A percentile compares a stretch with the other conserved stretches of the same genome.
phyloP scores from a whole-genome alignment of 768 basidiomycete species.

The Dioszegia crocea region DNA sequence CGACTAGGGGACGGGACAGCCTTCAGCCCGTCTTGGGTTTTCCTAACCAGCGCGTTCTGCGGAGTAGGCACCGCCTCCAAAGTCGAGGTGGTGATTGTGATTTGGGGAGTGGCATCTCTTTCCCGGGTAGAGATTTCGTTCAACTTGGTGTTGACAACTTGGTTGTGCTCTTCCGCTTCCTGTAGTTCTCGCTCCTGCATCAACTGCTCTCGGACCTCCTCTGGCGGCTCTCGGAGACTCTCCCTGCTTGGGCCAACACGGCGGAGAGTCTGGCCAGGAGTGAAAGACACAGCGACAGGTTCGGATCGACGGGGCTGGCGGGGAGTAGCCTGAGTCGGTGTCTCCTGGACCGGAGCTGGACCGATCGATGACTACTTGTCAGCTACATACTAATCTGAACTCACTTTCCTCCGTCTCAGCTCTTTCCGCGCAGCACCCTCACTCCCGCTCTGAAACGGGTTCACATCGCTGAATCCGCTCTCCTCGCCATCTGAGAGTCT shows the following conservation, averaged over 20 bases:
- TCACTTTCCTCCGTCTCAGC: constrained; percentile 36
- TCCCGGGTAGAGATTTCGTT: constrained; percentile 21
- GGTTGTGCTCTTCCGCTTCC: constrained; percentile 31
- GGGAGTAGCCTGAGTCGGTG: constrained; percentile 16
- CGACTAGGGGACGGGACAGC: constrained; percentile 7
- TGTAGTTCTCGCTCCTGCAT: constrained; percentile 14
- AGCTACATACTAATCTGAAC: constrained; percentile 3
- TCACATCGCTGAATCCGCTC: constrained; percentile 46
- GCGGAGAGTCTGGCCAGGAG: constrained; percentile 17
- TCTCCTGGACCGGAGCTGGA: background rate
- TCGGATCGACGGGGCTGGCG: constrained; percentile 32
- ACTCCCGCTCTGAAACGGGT: constrained; percentile 48
- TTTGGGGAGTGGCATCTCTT: background rate
- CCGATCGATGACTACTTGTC: constrained; percentile 32
- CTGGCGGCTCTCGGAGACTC: constrained; percentile 32
- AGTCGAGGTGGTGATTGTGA: constrained; percentile 18
- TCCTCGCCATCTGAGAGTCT: constrained; percentile 27
- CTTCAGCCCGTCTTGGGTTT: background rate
- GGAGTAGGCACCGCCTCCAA: background rate
- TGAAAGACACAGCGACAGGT: constrained; percentile 17
- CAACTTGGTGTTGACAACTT: constrained; percentile 25
- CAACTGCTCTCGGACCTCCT: constrained; percentile 25
- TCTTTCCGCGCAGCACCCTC: constrained; percentile 36
- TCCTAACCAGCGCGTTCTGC: constrained; percentile 12
- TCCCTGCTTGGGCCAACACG: constrained; percentile 30